Base-by-base conservation (phyloP, 352 stramenopile species). In the Globisporangium viniferum region DNA sequence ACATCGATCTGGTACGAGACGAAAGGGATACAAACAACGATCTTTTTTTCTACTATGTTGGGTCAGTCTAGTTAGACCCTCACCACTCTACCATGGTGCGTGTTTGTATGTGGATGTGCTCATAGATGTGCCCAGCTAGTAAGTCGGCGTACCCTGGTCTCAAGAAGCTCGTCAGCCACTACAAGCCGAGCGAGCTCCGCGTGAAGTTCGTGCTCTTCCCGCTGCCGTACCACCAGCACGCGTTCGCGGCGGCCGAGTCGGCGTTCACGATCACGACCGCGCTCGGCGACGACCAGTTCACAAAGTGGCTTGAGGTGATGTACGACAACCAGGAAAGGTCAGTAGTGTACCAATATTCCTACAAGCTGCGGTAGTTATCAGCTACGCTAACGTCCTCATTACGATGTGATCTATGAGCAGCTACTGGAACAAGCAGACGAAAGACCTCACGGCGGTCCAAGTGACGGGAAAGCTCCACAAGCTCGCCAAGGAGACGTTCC, bases 381-480 rank as follows among this genome's bases (percentile, higher is more conserved):
- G 24, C 24, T 24, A 24, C 24, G 24, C 24, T 24, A 24, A 24
- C 24, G 5, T 22, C 3, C n/a, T 58, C 10, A 15, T 15, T 27
- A 27, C 9, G n/a, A 29, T n/a, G 15, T 49, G 41, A 9, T 22
- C 41, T 31, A 27, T 36, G 31, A 65, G 48, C 63, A 91, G 84
- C 20, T 93, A 82, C 64, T 93, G 82, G 83, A 92, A 95, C 78
- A 89, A 91, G 67, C 62, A 69, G n/a, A 94, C 87, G 18, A 90
- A 94, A 61, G 86, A 92, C 44, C 56, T 91, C 35, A 86, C 74
- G 22, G 75, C 86, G 6, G 72, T 92, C n/a, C 64, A 93, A 77
- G 84, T 93, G 60, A 73, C 74, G 12, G 72, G 78, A 7, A 82
- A 91, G 62, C 80, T 93, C 24, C 82, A 76, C 24, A 51, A 62